Evolutionary conservation across 805 yeast genomes (phyloP).

Genomic region (Nakazawaea ishiwadae): DNA sequence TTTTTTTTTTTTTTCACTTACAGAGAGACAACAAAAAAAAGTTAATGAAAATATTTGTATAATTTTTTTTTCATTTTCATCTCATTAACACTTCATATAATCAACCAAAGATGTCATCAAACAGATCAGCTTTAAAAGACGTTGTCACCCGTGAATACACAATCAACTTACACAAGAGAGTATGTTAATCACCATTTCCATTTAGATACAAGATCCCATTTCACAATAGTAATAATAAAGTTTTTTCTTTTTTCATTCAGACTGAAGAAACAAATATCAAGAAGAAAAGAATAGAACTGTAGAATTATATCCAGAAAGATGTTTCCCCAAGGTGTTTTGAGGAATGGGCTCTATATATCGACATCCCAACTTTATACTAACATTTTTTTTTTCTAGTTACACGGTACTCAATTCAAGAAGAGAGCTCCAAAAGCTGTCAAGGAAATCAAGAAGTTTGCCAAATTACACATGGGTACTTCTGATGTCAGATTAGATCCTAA

Average conservation of each 20-base stretch:
- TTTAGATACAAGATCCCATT: not conserved
- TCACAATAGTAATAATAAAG: too few relatives aligned
- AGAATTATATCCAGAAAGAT: too few relatives aligned
- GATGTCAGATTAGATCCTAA: conserved; percentile 99
- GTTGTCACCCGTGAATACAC: conserved; percentile 99
- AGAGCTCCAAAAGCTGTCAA: conserved; percentile 99
- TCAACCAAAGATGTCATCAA: conserved; percentile 27
- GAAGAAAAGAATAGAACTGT: too few relatives aligned
- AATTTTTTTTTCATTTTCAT: not conserved
- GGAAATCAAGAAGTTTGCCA: conserved; percentile 98
- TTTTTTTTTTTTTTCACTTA: too few relatives aligned
- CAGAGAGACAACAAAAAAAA: conserved; percentile 3
- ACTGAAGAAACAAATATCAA: too few relatives aligned
- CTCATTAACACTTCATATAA: not conserved
- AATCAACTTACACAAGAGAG: conserved; percentile 99
- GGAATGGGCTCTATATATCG: not conserved
- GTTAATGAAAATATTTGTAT: not conserved
- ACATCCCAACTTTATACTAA: conserved; percentile 3
- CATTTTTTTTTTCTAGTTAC: conserved; percentile 50
- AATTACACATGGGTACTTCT: conserved; percentile 97
- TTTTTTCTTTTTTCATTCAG: too few relatives aligned
- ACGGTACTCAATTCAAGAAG: conserved; percentile 98
- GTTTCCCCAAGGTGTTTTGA: too few relatives aligned
- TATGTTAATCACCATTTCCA: conserved; percentile 49
- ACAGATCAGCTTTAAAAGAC: conserved; percentile 76